Evolutionary conservation across 2,329 filamentous ascomycete species (phyloP), one percentile per base, ranked within the genome.

Genomic region (Sarocladium kiliense): DNA sequence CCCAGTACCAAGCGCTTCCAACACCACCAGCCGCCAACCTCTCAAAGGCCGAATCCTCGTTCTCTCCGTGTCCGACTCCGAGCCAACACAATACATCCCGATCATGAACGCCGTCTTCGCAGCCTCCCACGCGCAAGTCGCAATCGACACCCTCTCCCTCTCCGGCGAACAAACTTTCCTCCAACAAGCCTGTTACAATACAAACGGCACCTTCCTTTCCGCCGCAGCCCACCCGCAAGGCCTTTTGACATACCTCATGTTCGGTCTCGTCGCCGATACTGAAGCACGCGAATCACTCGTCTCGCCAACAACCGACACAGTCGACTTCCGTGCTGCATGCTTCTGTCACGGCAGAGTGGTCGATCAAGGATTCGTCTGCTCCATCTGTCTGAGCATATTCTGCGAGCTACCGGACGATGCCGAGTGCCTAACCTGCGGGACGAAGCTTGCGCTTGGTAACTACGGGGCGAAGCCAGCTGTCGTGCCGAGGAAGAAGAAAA

Each of bases 51-150:
- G 94, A 58, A 96, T 99, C 64, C 80, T 99, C 55, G 86, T 97
- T 59, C 70, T 99, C 54, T 96, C 89, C 49, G 91, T 97, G 3
- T 96, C 90, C 47, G 91, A 91, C 65, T 80, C 81, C 41, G 89
- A 93, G 64, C 83, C 96, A 0, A 85, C 91, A 4, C 88, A 97
- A 71, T 99, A 99, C 74, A 99, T 99, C 55, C 88, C 93, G 0
- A 94, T 96, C 62, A 99, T 99, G 94, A 99, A 99, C 74, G 84
- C 88, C 64, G 96, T 97, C 58, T 99, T 99, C 71, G 94, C 94
- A 2, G 94, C 93, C 57, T 89, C 96, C 65, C 86, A 93, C 60
- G 81, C 91, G 55, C 84, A 84, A 63, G 91, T 99, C 60, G 89
- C 92, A 23, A 91, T 99, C 64, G 94, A 99, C 69, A 93, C 96